Conservation (phyloP, 1,139 yeast species). For the Blastobotrys illinoisensis region DNA sequence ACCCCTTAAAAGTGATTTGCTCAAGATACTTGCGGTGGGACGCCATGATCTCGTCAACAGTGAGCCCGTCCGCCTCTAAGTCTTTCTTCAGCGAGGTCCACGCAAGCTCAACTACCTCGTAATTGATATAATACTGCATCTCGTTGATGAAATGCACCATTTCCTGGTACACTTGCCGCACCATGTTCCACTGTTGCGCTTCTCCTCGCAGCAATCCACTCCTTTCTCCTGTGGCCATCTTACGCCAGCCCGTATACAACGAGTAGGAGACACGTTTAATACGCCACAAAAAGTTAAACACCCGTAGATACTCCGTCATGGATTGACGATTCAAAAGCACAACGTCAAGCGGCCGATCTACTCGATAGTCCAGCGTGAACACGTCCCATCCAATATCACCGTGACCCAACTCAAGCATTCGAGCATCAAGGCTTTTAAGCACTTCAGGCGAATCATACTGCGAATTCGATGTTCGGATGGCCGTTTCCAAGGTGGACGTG, state of each 20-base stretch:
- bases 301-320: slow-evolving; percentile 61
- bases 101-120: slow-evolving; percentile 37
- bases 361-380: slow-evolving; percentile 76
- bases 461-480: slow-evolving; percentile 61
- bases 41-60: slow-evolving; percentile 35
- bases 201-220: slow-evolving; percentile 3
- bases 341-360: slow-evolving; percentile 48
- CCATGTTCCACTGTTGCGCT: slow-evolving; percentile 26
- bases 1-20: slow-evolving; percentile 33
- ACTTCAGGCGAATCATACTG: slow-evolving; percentile 40
- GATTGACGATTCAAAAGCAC: slow-evolving; percentile 35
- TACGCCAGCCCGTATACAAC: slow-evolving; percentile 46
- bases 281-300: slow-evolving; percentile 84
- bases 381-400: slow-evolving; percentile 81
- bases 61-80: slow-evolving; percentile 24
- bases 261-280: slow-evolving; percentile 56
- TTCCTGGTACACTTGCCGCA: slow-evolving; percentile 28
- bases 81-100: slow-evolving; percentile 33
- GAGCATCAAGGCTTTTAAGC: slow-evolving; percentile 67
- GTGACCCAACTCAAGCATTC: slow-evolving; percentile 62
- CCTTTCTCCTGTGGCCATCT: slow-evolving; percentile 27
- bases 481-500: slow-evolving; percentile 58
- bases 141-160: slow-evolving; percentile 37
- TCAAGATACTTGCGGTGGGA: slow-evolving; percentile 34
- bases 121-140: slow-evolving; percentile 36